phyloP scores from a whole-genome alignment of 2,329 filamentous ascomycete species.

The Phialophora chinensis region DNA sequence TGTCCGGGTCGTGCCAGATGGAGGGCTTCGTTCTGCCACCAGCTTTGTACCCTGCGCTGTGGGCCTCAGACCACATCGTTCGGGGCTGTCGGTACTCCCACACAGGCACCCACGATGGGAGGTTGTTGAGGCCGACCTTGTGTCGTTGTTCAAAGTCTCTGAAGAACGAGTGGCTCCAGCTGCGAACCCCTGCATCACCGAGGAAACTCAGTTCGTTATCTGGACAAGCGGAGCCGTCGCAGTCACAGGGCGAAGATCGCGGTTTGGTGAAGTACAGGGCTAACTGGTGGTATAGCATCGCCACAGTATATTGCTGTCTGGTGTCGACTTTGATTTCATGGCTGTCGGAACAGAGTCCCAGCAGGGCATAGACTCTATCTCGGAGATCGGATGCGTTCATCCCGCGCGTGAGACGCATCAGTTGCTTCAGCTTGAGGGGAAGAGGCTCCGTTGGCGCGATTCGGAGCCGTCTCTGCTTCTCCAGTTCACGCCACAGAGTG shows the following conservation, averaged over 20 bases:
- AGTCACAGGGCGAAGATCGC: not conserved
- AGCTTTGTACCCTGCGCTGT: slow-evolving; percentile 3
- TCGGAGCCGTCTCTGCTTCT: not conserved
- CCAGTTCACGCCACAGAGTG: slow-evolving; percentile 1
- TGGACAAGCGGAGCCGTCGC: not conserved
- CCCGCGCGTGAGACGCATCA: slow-evolving; percentile 6
- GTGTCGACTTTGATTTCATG: not conserved
- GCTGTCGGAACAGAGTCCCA: not conserved
- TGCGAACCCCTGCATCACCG: not conserved
- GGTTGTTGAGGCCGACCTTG: not conserved
- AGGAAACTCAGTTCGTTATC: slow-evolving; percentile 6
- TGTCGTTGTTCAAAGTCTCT: not conserved
- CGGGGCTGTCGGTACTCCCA: not conserved
- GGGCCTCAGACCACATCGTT: not conserved
- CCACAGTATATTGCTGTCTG: not conserved
- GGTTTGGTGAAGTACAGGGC: slow-evolving; percentile 2
- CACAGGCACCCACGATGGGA: not conserved
- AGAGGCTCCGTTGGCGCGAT: not conserved
- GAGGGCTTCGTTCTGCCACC: not conserved
- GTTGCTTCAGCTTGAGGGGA: slow-evolving; percentile 3
- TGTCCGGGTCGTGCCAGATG: not conserved
- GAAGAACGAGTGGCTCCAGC: not conserved
- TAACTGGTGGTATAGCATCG: slow-evolving; percentile 5
- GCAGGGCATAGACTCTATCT: slow-evolving; percentile 2
- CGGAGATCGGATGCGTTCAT: slow-evolving; percentile 4